phyloP scores from a whole-genome alignment of 179 eudicot species.

The Nepenthes alata region DNA sequence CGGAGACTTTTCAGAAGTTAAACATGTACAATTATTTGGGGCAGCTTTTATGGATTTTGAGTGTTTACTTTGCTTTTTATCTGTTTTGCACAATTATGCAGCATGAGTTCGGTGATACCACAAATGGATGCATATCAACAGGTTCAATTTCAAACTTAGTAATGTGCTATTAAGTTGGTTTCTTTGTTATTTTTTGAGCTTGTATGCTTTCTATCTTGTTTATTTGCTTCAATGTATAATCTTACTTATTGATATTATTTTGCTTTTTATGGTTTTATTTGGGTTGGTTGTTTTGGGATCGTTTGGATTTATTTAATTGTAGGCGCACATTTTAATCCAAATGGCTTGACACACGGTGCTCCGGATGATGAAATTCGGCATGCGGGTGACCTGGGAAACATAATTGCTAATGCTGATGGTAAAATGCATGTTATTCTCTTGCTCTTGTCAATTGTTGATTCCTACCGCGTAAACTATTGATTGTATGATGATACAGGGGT shows the following conservation, averaged over 20 bases:
- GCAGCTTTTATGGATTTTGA: conserved; percentile 1
- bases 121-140: conserved; percentile 93
- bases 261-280: background rate
- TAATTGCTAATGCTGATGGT: conserved; percentile 90
- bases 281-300: background rate
- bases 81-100: conserved; percentile 15
- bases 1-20: no score
- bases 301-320: conserved; percentile 5
- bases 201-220: background rate
- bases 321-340: conserved; percentile 94
- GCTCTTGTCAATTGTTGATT: background rate
- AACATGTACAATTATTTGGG: background rate
- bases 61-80: conserved; percentile 8
- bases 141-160: conserved; percentile 25
- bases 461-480: background rate
- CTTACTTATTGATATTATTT: background rate
- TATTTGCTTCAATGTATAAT: background rate
- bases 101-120: conserved; percentile 91
- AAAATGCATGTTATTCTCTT: conserved; percentile 4
- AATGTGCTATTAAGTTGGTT: background rate
- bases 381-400: conserved; percentile 99
- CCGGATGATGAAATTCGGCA: conserved; percentile 90
- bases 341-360: conserved; percentile 85
- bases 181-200: background rate
- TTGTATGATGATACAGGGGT: conserved; percentile 41